These are phyloP conservation scores for Shiraia bambusicola DNA, from an alignment of 2,329 filamentous ascomycete species.

Conservation along the genomic window DNA sequence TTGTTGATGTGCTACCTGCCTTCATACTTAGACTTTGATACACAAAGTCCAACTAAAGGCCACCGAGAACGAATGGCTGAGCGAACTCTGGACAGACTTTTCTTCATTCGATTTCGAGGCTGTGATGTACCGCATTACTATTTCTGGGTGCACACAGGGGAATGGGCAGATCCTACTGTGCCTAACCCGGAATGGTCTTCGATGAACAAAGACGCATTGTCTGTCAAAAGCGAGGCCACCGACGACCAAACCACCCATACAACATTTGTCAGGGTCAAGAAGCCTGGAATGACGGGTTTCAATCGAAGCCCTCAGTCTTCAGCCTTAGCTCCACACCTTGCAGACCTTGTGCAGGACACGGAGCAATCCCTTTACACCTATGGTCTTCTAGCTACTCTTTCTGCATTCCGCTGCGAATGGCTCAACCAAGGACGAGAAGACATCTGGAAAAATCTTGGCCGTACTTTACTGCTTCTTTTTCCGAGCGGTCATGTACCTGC, in stretches of 20 bases:
- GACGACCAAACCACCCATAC: not conserved
- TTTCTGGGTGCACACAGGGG: constrained; percentile 28
- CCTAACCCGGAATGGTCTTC: constrained; percentile 19
- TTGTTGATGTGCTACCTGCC: constrained; percentile 27
- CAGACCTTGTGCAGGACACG: constrained; percentile 9
- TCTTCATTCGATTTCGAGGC: constrained; percentile 29
- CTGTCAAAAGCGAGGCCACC: not conserved
- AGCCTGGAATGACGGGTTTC: not conserved
- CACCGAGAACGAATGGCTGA: not conserved
- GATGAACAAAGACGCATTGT: not conserved
- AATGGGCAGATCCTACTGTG: constrained; percentile 25
- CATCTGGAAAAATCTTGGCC: constrained; percentile 18
- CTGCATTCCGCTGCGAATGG: constrained; percentile 11
- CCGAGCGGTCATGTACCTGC: constrained; percentile 25
- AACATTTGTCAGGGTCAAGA: constrained; percentile 11
- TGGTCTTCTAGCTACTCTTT: constrained; percentile 14
- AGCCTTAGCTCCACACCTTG: not conserved
- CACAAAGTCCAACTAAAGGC: not conserved
- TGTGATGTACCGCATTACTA: constrained; percentile 38
- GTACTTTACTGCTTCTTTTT: constrained; percentile 12
- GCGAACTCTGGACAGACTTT: constrained; percentile 21
- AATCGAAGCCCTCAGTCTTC: not conserved
- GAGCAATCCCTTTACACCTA: constrained; percentile 20
- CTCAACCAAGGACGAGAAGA: constrained; percentile 9
- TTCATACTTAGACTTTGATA: constrained; percentile 25